Conservation (phyloP, 73 alveolate genomes). For the Paramecium primaurelia region DNA sequence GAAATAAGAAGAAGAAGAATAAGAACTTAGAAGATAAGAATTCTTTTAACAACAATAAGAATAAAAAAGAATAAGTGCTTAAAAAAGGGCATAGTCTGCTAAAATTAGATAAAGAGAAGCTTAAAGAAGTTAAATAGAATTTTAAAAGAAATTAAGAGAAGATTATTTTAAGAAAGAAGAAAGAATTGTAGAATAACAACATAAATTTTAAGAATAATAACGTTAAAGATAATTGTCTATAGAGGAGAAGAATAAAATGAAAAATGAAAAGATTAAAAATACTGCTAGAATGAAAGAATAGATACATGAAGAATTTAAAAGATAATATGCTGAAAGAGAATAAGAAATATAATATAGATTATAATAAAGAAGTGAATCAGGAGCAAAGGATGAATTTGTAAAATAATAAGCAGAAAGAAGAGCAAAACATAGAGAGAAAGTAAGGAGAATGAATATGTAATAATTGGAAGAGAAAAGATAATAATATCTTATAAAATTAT, state of each 20-base stretch:
- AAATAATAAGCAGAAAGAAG: background rate
- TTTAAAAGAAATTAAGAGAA: background rate
- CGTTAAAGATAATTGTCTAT: background rate
- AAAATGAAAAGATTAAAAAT: background rate
- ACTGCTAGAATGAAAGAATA: background rate
- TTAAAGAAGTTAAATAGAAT: background rate
- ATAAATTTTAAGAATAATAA: background rate
- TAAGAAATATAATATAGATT: background rate
- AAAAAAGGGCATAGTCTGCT: conserved; percentile 36
- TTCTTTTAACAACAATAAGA: background rate
- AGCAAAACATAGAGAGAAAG: background rate
- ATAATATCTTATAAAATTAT: background rate
- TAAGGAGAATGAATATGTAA: background rate
- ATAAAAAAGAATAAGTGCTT: background rate
- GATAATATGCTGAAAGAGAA: conserved; percentile 11
- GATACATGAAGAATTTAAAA: background rate
- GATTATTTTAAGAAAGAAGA: conserved; percentile 12
- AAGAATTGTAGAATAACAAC: background rate
- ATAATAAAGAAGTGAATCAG: background rate
- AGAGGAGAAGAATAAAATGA: conserved; percentile 8
- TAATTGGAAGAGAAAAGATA: conserved; percentile 26
- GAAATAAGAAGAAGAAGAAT: conserved; percentile 19
- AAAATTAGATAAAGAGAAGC: conserved; percentile 18
- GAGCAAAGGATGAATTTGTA: background rate
- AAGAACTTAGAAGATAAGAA: conserved; percentile 23